phyloP scores from a whole-genome alignment of 2,329 filamentous ascomycete species.

The Parastagonospora avenae region DNA sequence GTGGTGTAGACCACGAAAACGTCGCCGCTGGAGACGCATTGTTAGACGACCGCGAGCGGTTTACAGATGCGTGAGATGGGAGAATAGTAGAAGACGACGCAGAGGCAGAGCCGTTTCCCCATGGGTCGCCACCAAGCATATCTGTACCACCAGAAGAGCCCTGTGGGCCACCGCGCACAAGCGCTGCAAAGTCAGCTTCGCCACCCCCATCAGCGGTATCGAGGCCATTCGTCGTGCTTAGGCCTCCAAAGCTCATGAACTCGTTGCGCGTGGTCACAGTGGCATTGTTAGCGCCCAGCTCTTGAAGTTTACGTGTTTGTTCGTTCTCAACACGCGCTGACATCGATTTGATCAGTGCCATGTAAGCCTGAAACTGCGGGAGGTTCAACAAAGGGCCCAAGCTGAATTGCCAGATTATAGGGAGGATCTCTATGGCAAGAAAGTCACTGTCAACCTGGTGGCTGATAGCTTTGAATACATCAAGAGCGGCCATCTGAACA shows the following conservation, averaged over 20 bases:
- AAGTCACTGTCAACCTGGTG: constrained; percentile 85
- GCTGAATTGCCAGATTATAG: constrained; percentile 89
- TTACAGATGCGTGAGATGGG: constrained; percentile 36
- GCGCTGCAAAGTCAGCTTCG: constrained; percentile 81
- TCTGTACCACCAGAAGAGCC: constrained; percentile 44
- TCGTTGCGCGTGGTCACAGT: constrained; percentile 64
- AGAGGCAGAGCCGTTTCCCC: constrained; percentile 45
- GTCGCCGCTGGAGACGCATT: constrained; percentile 43
- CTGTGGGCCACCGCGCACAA: constrained; percentile 78
- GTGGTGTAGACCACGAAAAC: constrained; percentile 54
- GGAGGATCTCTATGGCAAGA: constrained; percentile 87
- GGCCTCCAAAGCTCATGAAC: constrained; percentile 70
- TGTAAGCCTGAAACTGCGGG: constrained; percentile 83
- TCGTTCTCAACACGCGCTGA: constrained; percentile 85
- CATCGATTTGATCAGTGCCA: constrained; percentile 82
- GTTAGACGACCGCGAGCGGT: constrained; percentile 30
- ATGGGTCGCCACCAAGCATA: constrained; percentile 50
- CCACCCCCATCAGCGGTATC: constrained; percentile 61
- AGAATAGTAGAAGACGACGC: constrained; percentile 36
- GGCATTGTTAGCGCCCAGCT: constrained; percentile 69
- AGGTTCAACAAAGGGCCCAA: constrained; percentile 87
- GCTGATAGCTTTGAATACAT: constrained; percentile 83
- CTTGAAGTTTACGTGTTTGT: constrained; percentile 85
- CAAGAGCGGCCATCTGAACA: constrained; percentile 75
- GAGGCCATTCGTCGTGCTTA: constrained; percentile 59